A percentile compares a stretch with the other conserved stretches of the same genome.
Evolutionary conservation across 139 green algal species (phyloP).

Genomic region (Marvania coccoides): DNA sequence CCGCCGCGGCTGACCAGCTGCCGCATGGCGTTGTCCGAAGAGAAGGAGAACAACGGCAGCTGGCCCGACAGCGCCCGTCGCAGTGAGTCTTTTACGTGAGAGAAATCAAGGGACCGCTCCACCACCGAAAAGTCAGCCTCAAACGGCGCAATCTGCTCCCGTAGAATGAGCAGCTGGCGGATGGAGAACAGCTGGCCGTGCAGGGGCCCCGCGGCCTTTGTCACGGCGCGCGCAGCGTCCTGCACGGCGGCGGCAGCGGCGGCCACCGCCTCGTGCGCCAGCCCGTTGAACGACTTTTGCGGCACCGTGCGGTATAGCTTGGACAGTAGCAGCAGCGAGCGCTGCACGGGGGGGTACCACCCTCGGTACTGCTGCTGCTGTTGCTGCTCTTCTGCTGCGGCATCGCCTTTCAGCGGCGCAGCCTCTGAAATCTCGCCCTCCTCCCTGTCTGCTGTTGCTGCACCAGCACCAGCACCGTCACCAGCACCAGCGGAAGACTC

Average conservation of each 20-base stretch:
- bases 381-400: background rate
- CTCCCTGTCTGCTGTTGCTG: background rate
- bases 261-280: constrained; percentile 83
- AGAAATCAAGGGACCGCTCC: constrained; percentile 89
- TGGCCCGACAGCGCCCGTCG: constrained; percentile 67
- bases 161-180: constrained; percentile 86
- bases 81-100: constrained; percentile 84
- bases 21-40: constrained; percentile 64
- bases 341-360: constrained; percentile 78
- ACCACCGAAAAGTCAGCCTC: constrained; percentile 75
- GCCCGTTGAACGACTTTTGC: constrained; percentile 68
- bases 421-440: background rate
- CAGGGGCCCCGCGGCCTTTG: constrained; percentile 24
- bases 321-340: constrained; percentile 71
- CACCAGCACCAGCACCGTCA: background rate
- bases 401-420: background rate
- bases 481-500: background rate
- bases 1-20: constrained; percentile 52
- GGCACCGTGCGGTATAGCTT: constrained; percentile 87
- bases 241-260: constrained; percentile 66
- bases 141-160: constrained; percentile 87
- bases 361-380: constrained; percentile 9
- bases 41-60: constrained; percentile 72
- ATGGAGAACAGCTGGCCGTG: constrained; percentile 92
- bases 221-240: constrained; percentile 33